Conservation (phyloP, 768 basidiomycete species). For the Galerina marginata region DNA sequence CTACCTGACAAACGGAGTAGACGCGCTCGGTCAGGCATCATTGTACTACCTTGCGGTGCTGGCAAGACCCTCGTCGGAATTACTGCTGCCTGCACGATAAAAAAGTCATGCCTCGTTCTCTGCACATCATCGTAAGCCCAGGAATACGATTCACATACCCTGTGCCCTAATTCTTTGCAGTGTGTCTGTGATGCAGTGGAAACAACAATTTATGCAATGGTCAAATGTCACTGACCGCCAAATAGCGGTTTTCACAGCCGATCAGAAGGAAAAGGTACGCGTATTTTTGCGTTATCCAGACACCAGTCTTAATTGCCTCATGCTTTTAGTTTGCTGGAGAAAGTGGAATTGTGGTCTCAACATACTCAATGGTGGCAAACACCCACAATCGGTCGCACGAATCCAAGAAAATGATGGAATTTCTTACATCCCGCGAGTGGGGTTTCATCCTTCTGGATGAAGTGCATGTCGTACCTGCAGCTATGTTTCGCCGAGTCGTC, state of each 20-base stretch:
- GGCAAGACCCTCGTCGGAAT: constrained; percentile 99
- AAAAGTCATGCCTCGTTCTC: constrained; percentile 96
- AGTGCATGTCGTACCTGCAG: constrained; percentile 98
- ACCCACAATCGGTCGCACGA: constrained; percentile 98
- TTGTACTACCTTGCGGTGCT: constrained; percentile 97
- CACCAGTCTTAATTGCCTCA: not conserved
- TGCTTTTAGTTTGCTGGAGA: constrained; percentile 86
- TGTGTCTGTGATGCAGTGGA: constrained; percentile 98
- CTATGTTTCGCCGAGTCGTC: constrained; percentile 97
- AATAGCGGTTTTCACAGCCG: constrained; percentile 96
- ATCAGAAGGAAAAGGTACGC: constrained; percentile 93
- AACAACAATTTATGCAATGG: constrained; percentile 97
- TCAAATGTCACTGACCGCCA: constrained; percentile 97
- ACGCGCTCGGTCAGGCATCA: constrained; percentile 96
- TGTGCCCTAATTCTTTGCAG: constrained; percentile 39
- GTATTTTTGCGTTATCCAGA: not conserved
- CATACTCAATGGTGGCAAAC: constrained; percentile 99
- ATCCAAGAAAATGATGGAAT: constrained; percentile 99
- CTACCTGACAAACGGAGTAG: constrained; percentile 42
- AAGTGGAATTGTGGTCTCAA: constrained; percentile 97
- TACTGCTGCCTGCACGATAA: constrained; percentile 98
- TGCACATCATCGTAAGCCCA: constrained; percentile 93
- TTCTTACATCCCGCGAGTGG: constrained; percentile 97
- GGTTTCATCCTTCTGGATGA: constrained; percentile 97
- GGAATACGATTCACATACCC: not conserved